phyloP scores from a whole-genome alignment of 2,329 filamentous ascomycete species.

The Ilyonectria mors-panacis region DNA sequence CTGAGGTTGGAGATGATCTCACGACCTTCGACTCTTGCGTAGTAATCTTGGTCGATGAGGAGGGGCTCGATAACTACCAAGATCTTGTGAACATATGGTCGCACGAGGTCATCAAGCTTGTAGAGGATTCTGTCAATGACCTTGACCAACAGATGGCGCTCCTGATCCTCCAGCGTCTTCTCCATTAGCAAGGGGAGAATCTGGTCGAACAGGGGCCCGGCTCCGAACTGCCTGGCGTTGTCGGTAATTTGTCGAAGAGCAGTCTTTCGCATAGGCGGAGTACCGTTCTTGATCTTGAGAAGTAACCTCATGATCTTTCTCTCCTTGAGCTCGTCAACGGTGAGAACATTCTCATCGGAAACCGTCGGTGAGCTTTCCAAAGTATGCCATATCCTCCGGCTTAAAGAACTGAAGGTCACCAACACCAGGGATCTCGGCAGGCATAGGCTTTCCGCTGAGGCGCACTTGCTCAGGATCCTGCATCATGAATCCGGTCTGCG shows the following conservation, averaged over 20 bases:
- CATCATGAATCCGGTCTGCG: constrained; percentile 95
- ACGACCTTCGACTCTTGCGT: constrained; percentile 96
- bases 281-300: constrained; percentile 99
- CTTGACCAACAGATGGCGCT: constrained; percentile 97
- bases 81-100: constrained; percentile 98
- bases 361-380: constrained; percentile 95
- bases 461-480: constrained; percentile 91
- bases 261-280: constrained; percentile 98
- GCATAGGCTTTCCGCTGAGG: constrained; percentile 88
- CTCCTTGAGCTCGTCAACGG: constrained; percentile 96
- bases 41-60: constrained; percentile 99
- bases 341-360: constrained; percentile 92
- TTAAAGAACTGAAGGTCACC: constrained; percentile 99
- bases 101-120: constrained; percentile 96
- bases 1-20: constrained; percentile 99
- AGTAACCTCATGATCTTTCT: constrained; percentile 98
- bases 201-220: constrained; percentile 95
- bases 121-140: constrained; percentile 99
- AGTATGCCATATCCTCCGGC: constrained; percentile 98
- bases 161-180: constrained; percentile 96
- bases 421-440: constrained; percentile 95
- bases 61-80: constrained; percentile 98
- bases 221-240: constrained; percentile 96
- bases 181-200: constrained; percentile 98
- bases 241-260: constrained; percentile 97